Evolutionary conservation across 176 grass and related monocot genomes (phyloP).

Genomic region (Alopecurus myosuroides): DNA sequence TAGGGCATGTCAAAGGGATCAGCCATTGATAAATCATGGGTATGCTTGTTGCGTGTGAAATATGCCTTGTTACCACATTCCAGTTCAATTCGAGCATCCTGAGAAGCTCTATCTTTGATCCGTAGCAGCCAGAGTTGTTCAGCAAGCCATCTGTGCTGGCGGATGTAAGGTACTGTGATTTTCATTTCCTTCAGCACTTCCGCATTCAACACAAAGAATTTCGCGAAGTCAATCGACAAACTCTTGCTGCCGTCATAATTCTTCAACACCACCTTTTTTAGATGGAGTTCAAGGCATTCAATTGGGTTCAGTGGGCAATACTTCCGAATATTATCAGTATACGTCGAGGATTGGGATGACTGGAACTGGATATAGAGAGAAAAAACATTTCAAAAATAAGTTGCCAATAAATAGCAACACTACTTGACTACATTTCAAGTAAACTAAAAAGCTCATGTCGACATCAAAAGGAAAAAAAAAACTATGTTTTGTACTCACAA

Average conservation of each 20-base stretch:
- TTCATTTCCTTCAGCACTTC: background rate
- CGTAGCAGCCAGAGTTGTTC: background rate
- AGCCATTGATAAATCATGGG: background rate
- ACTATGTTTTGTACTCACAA: too few relatives aligned
- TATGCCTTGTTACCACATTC: background rate
- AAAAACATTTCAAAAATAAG: background rate
- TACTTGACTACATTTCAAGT: background rate
- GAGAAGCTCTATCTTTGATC: background rate
- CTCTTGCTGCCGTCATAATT: background rate
- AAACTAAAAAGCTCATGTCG: background rate
- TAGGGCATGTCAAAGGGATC: background rate
- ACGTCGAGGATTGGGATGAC: background rate
- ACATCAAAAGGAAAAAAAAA: background rate
- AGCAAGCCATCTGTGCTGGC: background rate
- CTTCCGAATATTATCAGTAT: background rate
- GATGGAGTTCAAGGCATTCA: background rate
- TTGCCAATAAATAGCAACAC: background rate
- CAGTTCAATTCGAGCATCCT: background rate
- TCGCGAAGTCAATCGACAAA: background rate
- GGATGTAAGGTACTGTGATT: background rate
- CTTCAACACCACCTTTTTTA: background rate
- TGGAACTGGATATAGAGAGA: background rate
- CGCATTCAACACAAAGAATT: slow-evolving; percentile 5
- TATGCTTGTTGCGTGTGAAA: background rate
- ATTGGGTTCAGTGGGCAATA: background rate